Conservation (phyloP, 495 filamentous ascomycete genomes). For the Annulohypoxylon maeteangense region DNA sequence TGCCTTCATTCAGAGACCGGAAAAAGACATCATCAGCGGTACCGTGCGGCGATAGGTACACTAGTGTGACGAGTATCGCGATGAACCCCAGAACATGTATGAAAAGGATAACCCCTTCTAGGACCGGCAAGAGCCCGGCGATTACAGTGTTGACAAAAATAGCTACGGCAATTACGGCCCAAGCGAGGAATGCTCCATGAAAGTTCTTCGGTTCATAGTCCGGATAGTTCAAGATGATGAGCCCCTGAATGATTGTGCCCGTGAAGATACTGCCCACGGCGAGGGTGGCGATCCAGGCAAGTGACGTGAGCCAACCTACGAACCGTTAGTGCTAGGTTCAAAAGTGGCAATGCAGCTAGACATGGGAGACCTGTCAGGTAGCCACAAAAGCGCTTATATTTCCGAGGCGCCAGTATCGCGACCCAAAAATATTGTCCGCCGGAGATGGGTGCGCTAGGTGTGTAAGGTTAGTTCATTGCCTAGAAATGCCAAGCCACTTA, state of each 20-base stretch:
- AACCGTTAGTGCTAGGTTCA: neutral
- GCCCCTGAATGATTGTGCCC: conserved; percentile 67
- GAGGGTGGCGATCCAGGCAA: conserved; percentile 64
- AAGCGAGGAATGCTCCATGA: conserved; percentile 70
- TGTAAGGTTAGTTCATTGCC: conserved; percentile 17
- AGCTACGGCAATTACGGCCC: conserved; percentile 61
- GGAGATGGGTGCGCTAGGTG: conserved; percentile 42
- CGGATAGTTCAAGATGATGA: conserved; percentile 65
- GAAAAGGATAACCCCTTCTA: conserved; percentile 67
- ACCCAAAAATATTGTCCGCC: conserved; percentile 61
- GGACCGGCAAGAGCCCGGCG: conserved; percentile 61
- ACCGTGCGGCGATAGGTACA: conserved; percentile 62
- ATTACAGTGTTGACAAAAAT: conserved; percentile 68
- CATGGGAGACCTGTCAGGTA: conserved; percentile 59
- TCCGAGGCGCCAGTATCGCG: conserved; percentile 64
- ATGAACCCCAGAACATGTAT: conserved; percentile 71
- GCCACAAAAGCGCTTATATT: conserved; percentile 63
- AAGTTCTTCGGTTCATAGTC: conserved; percentile 61
- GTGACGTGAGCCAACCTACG: conserved; percentile 64
- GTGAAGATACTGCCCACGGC: conserved; percentile 61
- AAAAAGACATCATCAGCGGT: conserved; percentile 58
- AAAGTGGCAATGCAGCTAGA: neutral
- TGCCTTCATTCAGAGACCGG: conserved; percentile 64
- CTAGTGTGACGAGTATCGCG: conserved; percentile 67
- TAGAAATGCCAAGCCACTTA: too few relatives aligned